Base-by-base conservation (phyloP, 2,329 filamentous ascomycete species). In the Trichoderma hamatum region DNA sequence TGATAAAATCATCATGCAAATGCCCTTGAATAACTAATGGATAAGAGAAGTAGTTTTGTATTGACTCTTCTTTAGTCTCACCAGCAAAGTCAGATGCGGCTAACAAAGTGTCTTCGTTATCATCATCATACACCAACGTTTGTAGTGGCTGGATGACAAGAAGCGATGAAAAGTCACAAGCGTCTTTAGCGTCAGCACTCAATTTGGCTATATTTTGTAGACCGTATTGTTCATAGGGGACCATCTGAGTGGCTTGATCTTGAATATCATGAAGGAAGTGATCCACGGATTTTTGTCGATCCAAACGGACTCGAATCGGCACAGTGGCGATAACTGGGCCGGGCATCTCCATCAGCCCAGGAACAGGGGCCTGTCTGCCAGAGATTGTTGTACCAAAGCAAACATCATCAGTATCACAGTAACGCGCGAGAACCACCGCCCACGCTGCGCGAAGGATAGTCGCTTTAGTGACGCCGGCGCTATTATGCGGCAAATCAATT, bases 381-480 rank as follows among this genome's bases (percentile, higher is more conserved):
- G 70, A 73, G 9, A 73, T 66, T 13, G 71, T 68, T 10, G 65
- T 62, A 19, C 73, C 74, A 34, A 73, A 75, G 24, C 68, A 49
- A n/a, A 74, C 64, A 61, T 69, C 71, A 49, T 68, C 69, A 2
- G 71, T 78, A 69, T 49, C 76, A 70, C 80, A 76, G 64, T 82
- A 81, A 2, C 79, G 71, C 0, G 77, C 77, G 1, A 80, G 75
- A 5, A 82, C 74, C 6, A 84, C 58, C 1, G 74, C 69, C 73
- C 75, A 76, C 2, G 77, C 75, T 3, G 75, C 74, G 1, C 76
- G 72, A 9, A 76, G 64, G 5, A 76, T 59, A 2, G 72, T 74
- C 0, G 75, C 71, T 11, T 72, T 49, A 0, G 74, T 75, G 28
- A 74, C 61, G 1, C 36, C 26, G 0, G 32, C n/a, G 26, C 7